Conservation (phyloP, 345 rosid species). For the Angophora floribunda region DNA sequence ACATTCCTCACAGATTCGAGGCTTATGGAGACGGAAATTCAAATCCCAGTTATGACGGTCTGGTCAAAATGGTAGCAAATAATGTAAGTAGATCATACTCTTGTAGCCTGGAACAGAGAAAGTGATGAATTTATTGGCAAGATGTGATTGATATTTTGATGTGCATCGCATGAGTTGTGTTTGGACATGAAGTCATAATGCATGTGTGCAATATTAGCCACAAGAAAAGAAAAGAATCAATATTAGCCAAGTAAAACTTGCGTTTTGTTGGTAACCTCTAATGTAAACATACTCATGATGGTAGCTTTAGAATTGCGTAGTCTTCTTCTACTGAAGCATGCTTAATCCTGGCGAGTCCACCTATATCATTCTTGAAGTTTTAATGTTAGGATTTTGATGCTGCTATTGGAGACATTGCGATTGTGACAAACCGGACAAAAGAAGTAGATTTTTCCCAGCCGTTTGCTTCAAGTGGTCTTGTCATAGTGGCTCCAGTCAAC, state of each 20-base stretch:
- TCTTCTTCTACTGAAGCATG: background rate
- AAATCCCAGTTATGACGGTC: conserved; percentile 53
- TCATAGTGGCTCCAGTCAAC: conserved; percentile 49
- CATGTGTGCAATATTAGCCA: background rate
- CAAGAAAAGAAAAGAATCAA: background rate
- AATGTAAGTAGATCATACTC: conserved; percentile 40
- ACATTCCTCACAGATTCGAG: conserved; percentile 56
- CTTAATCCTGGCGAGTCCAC: background rate
- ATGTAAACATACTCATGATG: background rate
- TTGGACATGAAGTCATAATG: background rate
- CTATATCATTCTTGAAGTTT: background rate
- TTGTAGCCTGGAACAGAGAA: background rate
- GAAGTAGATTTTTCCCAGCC: conserved; percentile 76
- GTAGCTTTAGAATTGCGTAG: background rate
- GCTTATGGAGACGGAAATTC: conserved; percentile 57
- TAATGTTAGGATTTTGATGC: conserved; percentile 54
- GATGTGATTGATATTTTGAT: background rate
- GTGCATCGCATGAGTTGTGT: background rate
- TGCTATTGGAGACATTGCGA: conserved; percentile 61
- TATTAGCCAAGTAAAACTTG: background rate
- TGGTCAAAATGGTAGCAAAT: conserved; percentile 38
- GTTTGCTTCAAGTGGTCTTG: conserved; percentile 58
- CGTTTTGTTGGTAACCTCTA: background rate
- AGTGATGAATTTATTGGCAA: background rate
- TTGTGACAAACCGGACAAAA: conserved; percentile 44